A percentile compares a stretch with the other conserved stretches of the same genome.
Conservation (phyloP, 139 green algal genomes). For the Micromonas commoda region DNA sequence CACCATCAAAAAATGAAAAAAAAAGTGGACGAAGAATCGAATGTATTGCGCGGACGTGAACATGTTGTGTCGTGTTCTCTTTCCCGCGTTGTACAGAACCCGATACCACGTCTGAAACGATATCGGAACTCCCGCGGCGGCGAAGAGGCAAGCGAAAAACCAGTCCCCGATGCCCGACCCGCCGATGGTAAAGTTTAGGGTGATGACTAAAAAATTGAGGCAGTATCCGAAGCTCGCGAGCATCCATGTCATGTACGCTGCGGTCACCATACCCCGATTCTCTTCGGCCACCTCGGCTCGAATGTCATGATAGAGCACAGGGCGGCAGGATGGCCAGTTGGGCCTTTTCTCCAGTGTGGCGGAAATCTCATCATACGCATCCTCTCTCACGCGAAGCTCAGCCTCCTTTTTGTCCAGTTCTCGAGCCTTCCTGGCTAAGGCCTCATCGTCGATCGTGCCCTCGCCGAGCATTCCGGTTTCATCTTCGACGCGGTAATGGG, state of each 20-base stretch:
- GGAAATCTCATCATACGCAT: no score
- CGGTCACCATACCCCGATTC: background rate
- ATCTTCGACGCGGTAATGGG: no score
- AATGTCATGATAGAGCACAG: background rate
- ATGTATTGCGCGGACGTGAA: background rate
- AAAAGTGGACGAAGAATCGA: background rate
- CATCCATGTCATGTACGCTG: background rate
- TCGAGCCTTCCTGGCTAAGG: no score
- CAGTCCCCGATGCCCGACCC: background rate
- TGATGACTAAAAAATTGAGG: background rate
- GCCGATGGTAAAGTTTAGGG: background rate
- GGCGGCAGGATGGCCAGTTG: background rate
- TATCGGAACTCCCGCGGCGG: background rate
- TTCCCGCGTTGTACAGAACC: background rate
- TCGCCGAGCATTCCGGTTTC: no score
- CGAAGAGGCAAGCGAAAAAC: background rate
- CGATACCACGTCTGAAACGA: background rate
- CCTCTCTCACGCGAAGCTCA: no score
- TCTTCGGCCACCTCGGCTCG: background rate
- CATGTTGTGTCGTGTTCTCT: background rate
- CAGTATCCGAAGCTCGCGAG: background rate
- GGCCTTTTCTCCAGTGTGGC: no score
- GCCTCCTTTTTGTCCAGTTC: no score
- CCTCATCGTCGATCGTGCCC: no score
- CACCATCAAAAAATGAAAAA: background rate